phyloP scores from a whole-genome alignment of 345 rosid species.

The Citrus sinensis region DVS_A1.0 CM039167.1:22376001-22376500 shows the following conservation, averaged over 20 bases:
- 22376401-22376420: not conserved
- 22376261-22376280: not conserved
- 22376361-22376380: not conserved
- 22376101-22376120: not conserved
- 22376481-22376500: constrained; percentile 79
- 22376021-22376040: not conserved
- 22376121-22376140: not conserved
- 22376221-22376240: not conserved
- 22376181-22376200: not conserved
- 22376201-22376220: not conserved
- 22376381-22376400: not conserved
- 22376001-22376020: not conserved
- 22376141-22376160: not conserved
- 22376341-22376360: not conserved
- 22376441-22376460: constrained; percentile 59
- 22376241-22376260: not conserved
- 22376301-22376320: not conserved
- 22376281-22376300: not conserved
- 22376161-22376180: not conserved
- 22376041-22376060: not conserved
- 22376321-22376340: not conserved
- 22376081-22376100: not conserved
- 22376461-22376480: constrained; percentile 90
- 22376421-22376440: constrained; percentile 92
- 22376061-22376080: not conserved